Evolutionary conservation across 1,284 basidiomycete genomes (phyloP).

Genomic region (Rhodotorula sp.): DNA sequence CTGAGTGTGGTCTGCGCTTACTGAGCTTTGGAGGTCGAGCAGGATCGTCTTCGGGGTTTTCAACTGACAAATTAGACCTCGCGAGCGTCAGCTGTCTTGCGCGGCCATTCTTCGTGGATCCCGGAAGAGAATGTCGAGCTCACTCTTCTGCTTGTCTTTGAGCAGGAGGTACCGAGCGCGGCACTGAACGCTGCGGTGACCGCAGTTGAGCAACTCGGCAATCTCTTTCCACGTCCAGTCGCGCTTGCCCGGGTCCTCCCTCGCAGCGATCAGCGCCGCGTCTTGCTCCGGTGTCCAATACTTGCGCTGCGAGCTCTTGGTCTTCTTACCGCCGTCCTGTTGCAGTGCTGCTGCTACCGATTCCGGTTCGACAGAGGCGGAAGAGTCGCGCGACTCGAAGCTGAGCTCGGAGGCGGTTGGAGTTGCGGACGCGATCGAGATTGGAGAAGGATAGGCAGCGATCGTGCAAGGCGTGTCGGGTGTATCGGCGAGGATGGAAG

Average conservation of each 20-base stretch:
- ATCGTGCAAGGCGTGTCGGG: too few relatives aligned
- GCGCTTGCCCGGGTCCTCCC: not conserved
- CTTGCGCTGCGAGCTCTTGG: not conserved
- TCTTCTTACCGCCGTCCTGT: not conserved
- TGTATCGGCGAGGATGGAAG: too few relatives aligned
- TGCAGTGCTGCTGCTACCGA: not conserved
- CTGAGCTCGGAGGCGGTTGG: not conserved
- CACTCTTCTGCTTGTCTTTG: constrained; percentile 14
- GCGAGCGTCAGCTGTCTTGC: not conserved
- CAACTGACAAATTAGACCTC: not conserved
- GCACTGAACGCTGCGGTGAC: constrained; percentile 3
- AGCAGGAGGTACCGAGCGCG: constrained; percentile 1
- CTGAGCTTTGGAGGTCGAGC: too few relatives aligned
- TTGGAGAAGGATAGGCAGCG: not conserved
- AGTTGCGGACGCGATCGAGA: not conserved
- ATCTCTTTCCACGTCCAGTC: constrained; percentile 3
- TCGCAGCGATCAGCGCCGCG: not conserved
- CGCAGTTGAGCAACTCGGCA: not conserved
- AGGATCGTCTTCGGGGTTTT: not conserved
- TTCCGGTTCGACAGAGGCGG: not conserved
- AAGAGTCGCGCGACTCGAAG: not conserved
- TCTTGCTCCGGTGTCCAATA: constrained; percentile 10
- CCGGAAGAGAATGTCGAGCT: not conserved
- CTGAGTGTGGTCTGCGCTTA: too few relatives aligned
- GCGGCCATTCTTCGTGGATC: too few relatives aligned